Evolutionary conservation across 2,329 filamentous ascomycete genomes (phyloP).

Genomic region (Cladosporium phlei): DNA sequence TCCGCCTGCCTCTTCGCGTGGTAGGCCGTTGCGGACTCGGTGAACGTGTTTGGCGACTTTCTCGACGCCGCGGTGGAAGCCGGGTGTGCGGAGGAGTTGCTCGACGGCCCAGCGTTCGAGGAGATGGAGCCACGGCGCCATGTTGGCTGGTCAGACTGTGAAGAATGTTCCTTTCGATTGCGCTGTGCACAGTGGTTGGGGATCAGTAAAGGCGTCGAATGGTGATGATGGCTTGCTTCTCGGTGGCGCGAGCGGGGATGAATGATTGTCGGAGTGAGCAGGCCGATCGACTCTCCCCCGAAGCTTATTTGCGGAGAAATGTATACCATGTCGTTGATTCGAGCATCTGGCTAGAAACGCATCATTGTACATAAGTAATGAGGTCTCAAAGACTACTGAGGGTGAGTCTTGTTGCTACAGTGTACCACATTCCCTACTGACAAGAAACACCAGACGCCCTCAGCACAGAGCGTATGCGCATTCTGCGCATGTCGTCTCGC

Average conservation of each 20-base stretch:
- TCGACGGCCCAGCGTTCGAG: slow-evolving; percentile 35
- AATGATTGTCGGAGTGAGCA: no score
- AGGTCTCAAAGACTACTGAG: slow-evolving; percentile 27
- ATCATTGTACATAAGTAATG: slow-evolving; percentile 19
- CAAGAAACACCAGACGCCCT: slow-evolving; percentile 14
- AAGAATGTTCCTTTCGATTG: no score
- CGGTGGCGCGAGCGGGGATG: no score
- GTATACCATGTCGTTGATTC: no score
- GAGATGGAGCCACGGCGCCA: slow-evolving; percentile 34
- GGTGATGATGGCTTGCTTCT: no score
- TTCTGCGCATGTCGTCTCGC: slow-evolving; percentile 30
- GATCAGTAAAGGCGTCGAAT: no score
- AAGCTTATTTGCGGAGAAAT: neutral
- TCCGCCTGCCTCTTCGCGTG: slow-evolving; percentile 46
- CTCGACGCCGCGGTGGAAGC: slow-evolving; percentile 52
- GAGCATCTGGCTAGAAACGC: no score
- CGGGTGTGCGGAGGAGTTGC: slow-evolving; percentile 50
- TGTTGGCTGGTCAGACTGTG: no score
- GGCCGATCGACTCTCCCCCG: no score
- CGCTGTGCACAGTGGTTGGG: slow-evolving; percentile 18
- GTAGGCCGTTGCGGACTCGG: slow-evolving; percentile 42
- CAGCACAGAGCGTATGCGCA: slow-evolving; percentile 30
- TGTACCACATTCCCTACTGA: neutral
- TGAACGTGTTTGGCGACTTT: slow-evolving; percentile 46
- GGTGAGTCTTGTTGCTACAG: slow-evolving; percentile 15